Conservation (phyloP, 1,284 basidiomycete species). For the Malassezia psittaci region DNA sequence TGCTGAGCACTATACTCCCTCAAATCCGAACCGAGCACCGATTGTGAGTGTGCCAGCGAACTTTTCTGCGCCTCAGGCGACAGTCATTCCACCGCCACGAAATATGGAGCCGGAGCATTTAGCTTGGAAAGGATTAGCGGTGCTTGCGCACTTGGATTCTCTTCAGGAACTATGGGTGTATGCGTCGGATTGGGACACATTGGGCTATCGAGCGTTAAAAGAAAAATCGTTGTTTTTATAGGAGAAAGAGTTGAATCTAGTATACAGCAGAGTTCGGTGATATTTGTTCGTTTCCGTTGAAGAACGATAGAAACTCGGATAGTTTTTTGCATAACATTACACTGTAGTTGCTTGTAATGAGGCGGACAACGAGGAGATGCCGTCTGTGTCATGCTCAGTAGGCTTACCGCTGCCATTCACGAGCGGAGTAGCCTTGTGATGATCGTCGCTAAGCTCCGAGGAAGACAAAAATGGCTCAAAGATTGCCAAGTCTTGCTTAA, state of each 20-base stretch:
- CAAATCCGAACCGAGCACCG: slow-evolving; percentile 4
- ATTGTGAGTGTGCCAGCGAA: slow-evolving; percentile 9
- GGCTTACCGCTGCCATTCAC: neutral
- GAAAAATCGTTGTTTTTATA: slow-evolving; percentile 47
- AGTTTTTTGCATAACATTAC: no score
- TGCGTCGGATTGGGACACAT: slow-evolving; percentile 66
- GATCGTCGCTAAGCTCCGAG: no score
- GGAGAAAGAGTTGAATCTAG: slow-evolving; percentile 18
- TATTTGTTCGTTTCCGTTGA: no score
- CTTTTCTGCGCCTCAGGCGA: slow-evolving; percentile 51
- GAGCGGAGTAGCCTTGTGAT: no score
- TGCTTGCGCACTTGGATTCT: slow-evolving; percentile 81
- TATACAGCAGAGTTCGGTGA: slow-evolving; percentile 13
- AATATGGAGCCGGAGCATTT: slow-evolving; percentile 81
- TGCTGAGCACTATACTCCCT: slow-evolving; percentile 17
- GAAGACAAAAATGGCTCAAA: slow-evolving; percentile 34
- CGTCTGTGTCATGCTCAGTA: neutral
- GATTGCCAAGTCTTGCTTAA: slow-evolving; percentile 39
- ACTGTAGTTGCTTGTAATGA: neutral
- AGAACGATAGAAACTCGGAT: no score
- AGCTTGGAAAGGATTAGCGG: slow-evolving; percentile 90
- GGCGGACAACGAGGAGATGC: neutral
- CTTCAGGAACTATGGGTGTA: slow-evolving; percentile 81
- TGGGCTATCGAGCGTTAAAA: slow-evolving; percentile 52
- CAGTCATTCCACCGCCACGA: slow-evolving; percentile 81